phyloP scores from a whole-genome alignment of 2,329 filamentous ascomycete species.

The Colletotrichum acutatum region DNA sequence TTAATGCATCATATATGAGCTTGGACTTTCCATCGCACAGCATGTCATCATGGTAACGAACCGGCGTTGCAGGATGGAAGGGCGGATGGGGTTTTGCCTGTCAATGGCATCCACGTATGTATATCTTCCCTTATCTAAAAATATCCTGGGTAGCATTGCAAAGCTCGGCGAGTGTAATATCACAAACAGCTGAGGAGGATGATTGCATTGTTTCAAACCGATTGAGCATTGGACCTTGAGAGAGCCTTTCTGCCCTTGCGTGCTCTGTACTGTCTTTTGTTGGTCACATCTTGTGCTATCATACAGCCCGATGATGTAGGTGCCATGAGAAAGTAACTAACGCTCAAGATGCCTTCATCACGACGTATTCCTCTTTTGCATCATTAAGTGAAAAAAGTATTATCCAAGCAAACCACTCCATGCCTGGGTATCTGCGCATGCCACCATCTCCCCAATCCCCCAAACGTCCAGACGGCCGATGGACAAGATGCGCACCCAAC shows the following conservation, averaged over 20 bases:
- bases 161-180: not conserved
- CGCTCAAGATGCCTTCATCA: constrained; percentile 31
- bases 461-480: not conserved
- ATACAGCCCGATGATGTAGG: constrained; percentile 18
- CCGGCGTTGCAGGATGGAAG: constrained; percentile 22
- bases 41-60: constrained; percentile 32
- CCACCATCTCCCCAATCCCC: not conserved
- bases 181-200: constrained; percentile 1
- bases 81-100: constrained; percentile 9
- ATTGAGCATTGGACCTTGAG: not conserved
- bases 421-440: constrained; percentile 32
- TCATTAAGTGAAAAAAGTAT: constrained; percentile 25
- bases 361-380: constrained; percentile 13
- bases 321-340: constrained; percentile 18
- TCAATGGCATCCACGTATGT: not conserved
- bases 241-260: constrained; percentile 2
- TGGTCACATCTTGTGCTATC: constrained; percentile 20
- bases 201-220: not conserved
- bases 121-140: not conserved
- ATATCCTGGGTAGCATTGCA: not conserved
- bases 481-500: not conserved
- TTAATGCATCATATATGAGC: constrained; percentile 2
- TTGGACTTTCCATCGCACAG: constrained; percentile 5
- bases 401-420: constrained; percentile 34
- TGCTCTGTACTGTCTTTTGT: constrained; percentile 5